Conservation (phyloP, 208 protist species). For the Trypanosoma lewisi region DNA sequence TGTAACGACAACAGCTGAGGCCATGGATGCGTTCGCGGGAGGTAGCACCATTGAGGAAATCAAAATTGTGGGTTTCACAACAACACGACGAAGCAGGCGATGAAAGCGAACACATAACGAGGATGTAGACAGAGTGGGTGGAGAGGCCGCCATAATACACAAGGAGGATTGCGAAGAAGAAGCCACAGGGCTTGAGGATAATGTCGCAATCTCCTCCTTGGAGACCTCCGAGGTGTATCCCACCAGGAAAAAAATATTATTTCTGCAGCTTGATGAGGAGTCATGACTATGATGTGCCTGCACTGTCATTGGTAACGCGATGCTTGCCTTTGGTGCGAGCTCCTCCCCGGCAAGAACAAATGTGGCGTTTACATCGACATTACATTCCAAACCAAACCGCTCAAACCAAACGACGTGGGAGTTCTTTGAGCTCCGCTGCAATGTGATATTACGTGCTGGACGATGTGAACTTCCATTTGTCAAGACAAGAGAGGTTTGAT, state of each 20-base stretch:
- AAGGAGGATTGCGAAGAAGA: neutral
- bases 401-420: slow-evolving; percentile 68
- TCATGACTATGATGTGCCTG: slow-evolving; percentile 63
- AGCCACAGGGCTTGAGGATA: neutral
- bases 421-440: slow-evolving; percentile 68
- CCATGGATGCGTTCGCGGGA: slow-evolving; percentile 45
- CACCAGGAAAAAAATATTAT: slow-evolving; percentile 62
- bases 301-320: slow-evolving; percentile 41
- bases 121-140: neutral
- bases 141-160: neutral
- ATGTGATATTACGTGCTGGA: slow-evolving; percentile 51
- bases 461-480: slow-evolving; percentile 58
- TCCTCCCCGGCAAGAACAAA: slow-evolving; percentile 41
- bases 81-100: slow-evolving; percentile 62
- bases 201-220: neutral
- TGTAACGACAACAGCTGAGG: slow-evolving; percentile 45
- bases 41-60: slow-evolving; percentile 69
- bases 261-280: slow-evolving; percentile 39
- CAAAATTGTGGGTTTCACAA: slow-evolving; percentile 59
- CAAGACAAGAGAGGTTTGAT: slow-evolving; percentile 56
- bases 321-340: slow-evolving; percentile 43
- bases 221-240: slow-evolving; percentile 37
- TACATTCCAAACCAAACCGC: slow-evolving; percentile 36
- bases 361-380: slow-evolving; percentile 42
- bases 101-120: slow-evolving; percentile 47